Base-by-base conservation (phyloP, 2,329 filamentous ascomycete species). In the Calycina marina region DNA sequence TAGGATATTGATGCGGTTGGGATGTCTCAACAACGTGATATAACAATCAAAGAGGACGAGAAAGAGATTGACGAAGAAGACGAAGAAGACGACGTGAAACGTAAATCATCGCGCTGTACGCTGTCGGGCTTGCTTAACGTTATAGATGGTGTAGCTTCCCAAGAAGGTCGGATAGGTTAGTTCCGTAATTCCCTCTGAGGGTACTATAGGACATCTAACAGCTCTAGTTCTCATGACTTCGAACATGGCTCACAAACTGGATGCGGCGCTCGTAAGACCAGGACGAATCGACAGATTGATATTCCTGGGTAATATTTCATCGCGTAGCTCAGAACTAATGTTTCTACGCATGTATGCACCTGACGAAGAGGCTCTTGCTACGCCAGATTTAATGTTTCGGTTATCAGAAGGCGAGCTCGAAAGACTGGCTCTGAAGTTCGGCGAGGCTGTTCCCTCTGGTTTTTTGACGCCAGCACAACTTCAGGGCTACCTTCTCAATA, bases 181-280 rank as follows among this genome's bases (percentile, higher is more conserved):
- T n/a, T n/a, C n/a, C n/a, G n/a, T n/a, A n/a, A n/a, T n/a, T n/a
- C n/a, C n/a, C n/a, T n/a, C n/a, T n/a, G n/a, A n/a, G n/a, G n/a
- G n/a, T n/a, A n/a, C n/a, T n/a, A n/a, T n/a, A n/a, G n/a, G n/a
- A n/a, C n/a, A n/a, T n/a, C n/a, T n/a, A n/a, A n/a, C n/a, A n/a
- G n/a, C n/a, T n/a, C n/a, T n/a, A 9, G 86, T 96, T 56, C 94
- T 96, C 63, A 94, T 94, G 88, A 88, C 86, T 45, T 94, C 86
- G 45, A 94, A 94, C 65, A 80, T 86, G 54, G 86, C 86, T 44
- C 86, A 94, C 56, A 94, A 86, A 5, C 69, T 94, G 43, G 86
- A 94, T 54, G 86, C 85, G 6, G 86, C 86, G 15, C 67, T 94
- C 38, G 71, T 94, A 39, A 82, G 88, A 49, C 86, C 86, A 14